Evolutionary conservation across 2,329 filamentous ascomycete genomes (phyloP), one percentile per base, ranked within the genome.

Genomic region (Colletotrichum simmondsii): DNA sequence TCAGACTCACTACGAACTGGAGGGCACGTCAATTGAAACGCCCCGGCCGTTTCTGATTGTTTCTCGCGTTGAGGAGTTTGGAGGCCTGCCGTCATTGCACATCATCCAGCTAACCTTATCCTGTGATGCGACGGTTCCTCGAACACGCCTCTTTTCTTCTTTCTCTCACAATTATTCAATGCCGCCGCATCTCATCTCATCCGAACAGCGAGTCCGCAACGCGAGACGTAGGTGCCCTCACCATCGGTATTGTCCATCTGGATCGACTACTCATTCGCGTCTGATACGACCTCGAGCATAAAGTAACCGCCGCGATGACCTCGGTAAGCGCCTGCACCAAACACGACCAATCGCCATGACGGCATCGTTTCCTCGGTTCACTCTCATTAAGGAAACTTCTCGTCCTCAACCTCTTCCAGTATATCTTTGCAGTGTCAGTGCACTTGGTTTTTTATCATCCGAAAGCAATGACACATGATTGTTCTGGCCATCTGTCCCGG

Each of bases 11-110:
- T 5, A 30, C 35, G 59, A 30, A 49, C 26, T 49, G 24, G 37
- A 69, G 53, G 24, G 32, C 52, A 53, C 10, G 7, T 46, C 14
- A 5, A 65, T 63, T 56, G 70, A 72, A 70, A 70, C 70, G 56
- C 28, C 26, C 71, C 66, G 19, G 35, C 49, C 10, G 71, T 73
- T 71, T 70, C 66, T 61, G 12, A 46, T 64, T 65, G 52, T 42
- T 56, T 42, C 53, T 65, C 24, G 26, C 32, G 42, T 32, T 58
- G 8, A 32, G 32, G 32, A 35, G 4, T 35, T 35, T 35, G 58
- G 56, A 60, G 42, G 26, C 26, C 65, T 62, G 49, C 65, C 24
- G 32, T 11, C 49, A 14, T 56, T 14, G 32, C 19, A 19, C 68
- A 57, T 62, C 57, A 59, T 54, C 58, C 26, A 37, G 42, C 64